Evolutionary conservation across 169 alveolate species (phyloP), one percentile per base, ranked within the genome.

Genomic region (Eimeria sp.): DNA sequence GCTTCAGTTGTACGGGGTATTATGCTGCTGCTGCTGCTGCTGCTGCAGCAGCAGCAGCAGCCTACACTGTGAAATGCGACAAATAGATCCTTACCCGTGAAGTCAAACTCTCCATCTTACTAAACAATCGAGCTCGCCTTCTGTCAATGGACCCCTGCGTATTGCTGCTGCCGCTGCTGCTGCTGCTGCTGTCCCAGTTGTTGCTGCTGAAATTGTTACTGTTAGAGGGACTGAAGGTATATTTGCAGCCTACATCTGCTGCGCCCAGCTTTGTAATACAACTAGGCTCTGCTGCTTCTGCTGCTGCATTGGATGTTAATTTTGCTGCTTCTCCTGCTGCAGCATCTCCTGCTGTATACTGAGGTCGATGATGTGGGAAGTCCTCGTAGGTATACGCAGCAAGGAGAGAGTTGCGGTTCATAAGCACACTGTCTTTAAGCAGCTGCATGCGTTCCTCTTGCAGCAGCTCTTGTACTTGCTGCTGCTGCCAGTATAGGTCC

Each of bases 401-500:
- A 18, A 84, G 92, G 16, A 58, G 75, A 49, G 78, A 57, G 78
- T 58, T 45, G 10, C 61, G 58, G 58, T n/a, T 11, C 92, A 84
- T 84, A 4, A 84, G 57, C 58, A 58, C 80, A 45, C 92, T 84
- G 58, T 84, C 57, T 20, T 27, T 25, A 11, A 84, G 92, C 78
- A 84, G 76, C n/a, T n/a, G 92, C 92, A 10, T n/a, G 72, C 92
- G 75, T 40, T 84, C 92, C 63, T 84, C 76, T 43, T 58, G 78
- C 75, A 84, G 92, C 51, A 54, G 78, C 61, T 58, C 78, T 30
- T 84, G 22, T 34, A 84, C 34, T 57, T 84, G 78, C 57, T 84
- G 61, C 76, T 84, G 92, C 76, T 84, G 92, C 92, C 92, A 84
- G 27, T 78, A 51, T 4, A 84, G 92, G 78, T 84, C 92, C 34